These are phyloP conservation scores for Globisporangium canariense DNA, from an alignment of 352 stramenopile species.

Conservation along the genomic window DNA sequence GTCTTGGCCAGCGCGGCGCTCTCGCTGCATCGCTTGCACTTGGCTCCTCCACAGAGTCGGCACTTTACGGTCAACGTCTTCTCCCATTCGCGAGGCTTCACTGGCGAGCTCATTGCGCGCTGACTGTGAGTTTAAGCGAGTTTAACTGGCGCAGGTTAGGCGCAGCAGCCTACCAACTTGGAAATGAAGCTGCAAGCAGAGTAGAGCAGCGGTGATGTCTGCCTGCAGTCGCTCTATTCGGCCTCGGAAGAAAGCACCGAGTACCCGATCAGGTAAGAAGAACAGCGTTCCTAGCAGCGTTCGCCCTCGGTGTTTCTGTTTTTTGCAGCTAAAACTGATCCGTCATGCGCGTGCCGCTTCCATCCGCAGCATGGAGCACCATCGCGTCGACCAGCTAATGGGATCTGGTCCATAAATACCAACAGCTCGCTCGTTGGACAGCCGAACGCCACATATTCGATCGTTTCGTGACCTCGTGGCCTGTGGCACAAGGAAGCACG, in stretches of 20 bases:
- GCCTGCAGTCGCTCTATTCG: neutral
- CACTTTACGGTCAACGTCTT: conserved; percentile 82
- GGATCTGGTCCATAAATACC: neutral
- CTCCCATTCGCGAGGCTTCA: conserved; percentile 81
- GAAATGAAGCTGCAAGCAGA: conserved; percentile 4
- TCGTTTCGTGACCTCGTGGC: conserved; percentile 5
- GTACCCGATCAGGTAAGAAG: conserved; percentile 1
- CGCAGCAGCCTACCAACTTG: neutral
- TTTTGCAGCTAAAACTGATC: conserved; percentile 2
- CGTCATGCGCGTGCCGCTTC: neutral
- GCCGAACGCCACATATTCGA: conserved; percentile 5
- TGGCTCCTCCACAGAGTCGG: conserved; percentile 78
- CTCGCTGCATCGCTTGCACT: conserved; percentile 86
- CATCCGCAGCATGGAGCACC: neutral
- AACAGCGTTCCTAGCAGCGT: neutral
- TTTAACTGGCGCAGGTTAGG: neutral
- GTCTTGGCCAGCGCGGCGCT: conserved; percentile 67
- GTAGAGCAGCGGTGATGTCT: neutral
- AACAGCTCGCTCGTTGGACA: neutral
- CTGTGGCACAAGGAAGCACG: neutral
- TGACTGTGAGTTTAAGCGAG: neutral
- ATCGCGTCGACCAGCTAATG: neutral
- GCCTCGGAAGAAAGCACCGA: neutral
- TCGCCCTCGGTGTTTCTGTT: conserved; percentile 3
- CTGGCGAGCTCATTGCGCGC: conserved; percentile 51